Base-by-base conservation (phyloP, 2,329 filamentous ascomycete genomes). In the Fusarium sp. region DNA sequence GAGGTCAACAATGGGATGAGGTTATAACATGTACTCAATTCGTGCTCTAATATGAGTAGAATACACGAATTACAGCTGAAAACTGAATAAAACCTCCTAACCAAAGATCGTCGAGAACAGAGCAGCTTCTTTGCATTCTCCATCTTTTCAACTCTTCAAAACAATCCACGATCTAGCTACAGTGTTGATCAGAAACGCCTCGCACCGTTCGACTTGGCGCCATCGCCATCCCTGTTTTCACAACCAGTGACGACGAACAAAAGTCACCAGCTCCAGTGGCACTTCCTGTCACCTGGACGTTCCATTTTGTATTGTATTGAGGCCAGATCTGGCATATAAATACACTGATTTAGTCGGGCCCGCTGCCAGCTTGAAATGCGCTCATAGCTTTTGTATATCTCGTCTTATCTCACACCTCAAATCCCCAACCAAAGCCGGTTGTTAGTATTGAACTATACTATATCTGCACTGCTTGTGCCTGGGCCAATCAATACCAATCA, bases 221-320 rank as follows among this genome's bases (percentile, higher is more conserved):
- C 76, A 72, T 70, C 52, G 37, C 58, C 33, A 78, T 78, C 76
- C 76, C 72, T 78, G 76, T 78, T 78, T 78, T 77, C 67, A 57
- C 60, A 64, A 60, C 49, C 50, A 75, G 75, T 78, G 76, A 77
- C 75, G 76, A 77, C 57, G 62, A 49, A 53, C 67, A 71, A 68
- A 75, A 72, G 76, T 75, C 66, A 74, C 73, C 69, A 71, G 65
- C 71, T 75, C 66, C 60, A 56, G 72, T 75, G 72, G 72, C 65
- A 71, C 62, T 72, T 49, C 57, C 44, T 60, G 60, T 78, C 76
- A 78, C 76, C 76, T 78, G 76, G 65, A 73, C 65, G 53, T 12
- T 68, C 59, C 53, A 64, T 60, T 61, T 57, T 59, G 60, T 44
- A 50, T 28, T 42, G 42, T 54, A 52, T 69, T 53, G 60, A 64